Base-by-base conservation (phyloP, 257 asterid species). In the Capsicum rhomboideum region DNA sequence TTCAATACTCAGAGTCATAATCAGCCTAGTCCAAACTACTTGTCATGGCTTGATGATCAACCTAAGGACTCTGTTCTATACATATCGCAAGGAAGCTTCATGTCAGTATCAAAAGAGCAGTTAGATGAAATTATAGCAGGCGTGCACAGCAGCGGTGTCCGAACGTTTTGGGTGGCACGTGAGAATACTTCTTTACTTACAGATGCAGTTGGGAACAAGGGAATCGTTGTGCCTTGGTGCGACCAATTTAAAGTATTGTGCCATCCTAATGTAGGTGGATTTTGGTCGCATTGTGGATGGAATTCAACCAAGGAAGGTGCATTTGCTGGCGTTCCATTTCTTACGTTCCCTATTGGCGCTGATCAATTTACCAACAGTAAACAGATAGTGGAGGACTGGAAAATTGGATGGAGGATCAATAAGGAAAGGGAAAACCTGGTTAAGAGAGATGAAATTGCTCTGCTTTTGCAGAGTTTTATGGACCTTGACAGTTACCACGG, bases 251-350 rank as follows among this genome's bases (percentile, higher is more conserved):
- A 84, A 84, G 96, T 92, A 79, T 83, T 93, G 79, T 82, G 89
- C 82, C 95, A 92, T 79, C 83, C 90, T 69, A 83, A 92, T 0
- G 84, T 92, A 2, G 96, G 95, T 0, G 97, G 96, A 20, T 93
- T 93, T 68, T 93, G 96, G 97, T 89, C 97, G 8, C 96, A 93
- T 55, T 91, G 97, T 10, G 97, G 97, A 7, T 93, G 94, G 93
- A 93, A 90, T 69, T 93, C 96, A 1, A 93, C 91, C 0, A 88
- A 86, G 90, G 97, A 92, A 79, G 89, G 89, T 26, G 87, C 91
- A 54, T 90, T 86, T 83, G 86, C 88, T 4, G 96, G 95, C 8
- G 87, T 88, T 23, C 96, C 97, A 2, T 85, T 91, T 31, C 92
- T 93, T 42, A 88, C 93, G 16, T 87, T 89, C 75, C 96, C 97